A percentile compares a stretch with the other conserved stretches of the same genome.
phyloP scores from a whole-genome alignment of 352 stramenopile genomes.

The Phytopythium cucurbitacearum region DNA sequence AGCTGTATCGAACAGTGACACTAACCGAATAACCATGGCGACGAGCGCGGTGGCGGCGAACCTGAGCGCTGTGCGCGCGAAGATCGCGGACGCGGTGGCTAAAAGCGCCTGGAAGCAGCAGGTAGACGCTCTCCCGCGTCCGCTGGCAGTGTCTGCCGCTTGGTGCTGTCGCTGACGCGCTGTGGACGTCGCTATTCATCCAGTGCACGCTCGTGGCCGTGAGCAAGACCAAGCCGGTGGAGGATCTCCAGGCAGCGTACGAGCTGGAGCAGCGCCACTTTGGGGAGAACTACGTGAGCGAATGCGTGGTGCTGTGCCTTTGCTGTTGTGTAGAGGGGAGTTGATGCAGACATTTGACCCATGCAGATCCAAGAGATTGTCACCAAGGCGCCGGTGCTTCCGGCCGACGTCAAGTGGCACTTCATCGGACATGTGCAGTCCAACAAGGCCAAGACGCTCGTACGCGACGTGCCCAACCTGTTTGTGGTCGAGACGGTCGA shows the following conservation, averaged over 20 bases:
- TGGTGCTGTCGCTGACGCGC: background rate
- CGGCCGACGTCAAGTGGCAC: conserved; percentile 93
- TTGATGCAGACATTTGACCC: conserved; percentile 14
- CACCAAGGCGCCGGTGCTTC: conserved; percentile 89
- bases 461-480: conserved; percentile 91
- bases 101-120: conserved; percentile 47
- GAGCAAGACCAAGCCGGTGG: conserved; percentile 93
- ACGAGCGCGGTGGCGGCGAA: conserved; percentile 41
- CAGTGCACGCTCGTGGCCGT: conserved; percentile 89
- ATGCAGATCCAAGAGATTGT: conserved; percentile 94
- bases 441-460: conserved; percentile 95
- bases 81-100: conserved; percentile 51
- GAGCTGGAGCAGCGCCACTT: conserved; percentile 92
- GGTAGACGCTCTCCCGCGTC: conserved; percentile 4
- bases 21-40: conserved; percentile 12
- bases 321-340: conserved; percentile 4
- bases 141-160: background rate
- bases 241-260: conserved; percentile 87
- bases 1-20: background rate
- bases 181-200: background rate
- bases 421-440: conserved; percentile 99
- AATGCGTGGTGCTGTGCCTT: background rate
- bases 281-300: conserved; percentile 97
- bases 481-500: conserved; percentile 96
- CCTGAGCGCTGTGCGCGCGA: conserved; percentile 52